Percentiles rank a stretch among this genome's conserved stretches.
These are phyloP conservation scores for Aureobasidium sp. DNA, from an alignment of 2,329 filamentous ascomycete species.

Conservation along the genomic window DNA sequence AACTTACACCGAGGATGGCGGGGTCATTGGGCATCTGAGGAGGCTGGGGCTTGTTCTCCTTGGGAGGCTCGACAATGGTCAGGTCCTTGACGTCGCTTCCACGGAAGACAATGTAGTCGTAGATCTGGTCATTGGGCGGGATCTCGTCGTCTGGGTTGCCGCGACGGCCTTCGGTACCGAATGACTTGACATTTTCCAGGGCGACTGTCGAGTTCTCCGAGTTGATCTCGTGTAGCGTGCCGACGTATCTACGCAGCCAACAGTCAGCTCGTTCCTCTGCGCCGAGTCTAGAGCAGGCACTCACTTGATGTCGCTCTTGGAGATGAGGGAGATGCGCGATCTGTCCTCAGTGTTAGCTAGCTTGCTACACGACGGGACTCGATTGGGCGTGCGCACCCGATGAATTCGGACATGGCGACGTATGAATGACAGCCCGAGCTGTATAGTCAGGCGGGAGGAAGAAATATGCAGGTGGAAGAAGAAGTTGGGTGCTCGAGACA, in stretches of 20 bases:
- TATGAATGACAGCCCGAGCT: constrained; percentile 6
- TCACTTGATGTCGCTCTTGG: constrained; percentile 93
- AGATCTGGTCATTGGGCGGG: constrained; percentile 73
- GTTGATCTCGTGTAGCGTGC: constrained; percentile 94
- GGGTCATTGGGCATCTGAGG: constrained; percentile 85
- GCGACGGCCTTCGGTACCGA: constrained; percentile 85
- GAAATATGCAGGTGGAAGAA: constrained; percentile 7
- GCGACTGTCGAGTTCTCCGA: constrained; percentile 95
- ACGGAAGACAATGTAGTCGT: constrained; percentile 97
- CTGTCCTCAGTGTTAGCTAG: constrained; percentile 35
- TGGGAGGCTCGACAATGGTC: constrained; percentile 76
- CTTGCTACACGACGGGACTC: constrained; percentile 33
- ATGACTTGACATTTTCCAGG: constrained; percentile 90
- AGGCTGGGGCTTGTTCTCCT: constrained; percentile 62
- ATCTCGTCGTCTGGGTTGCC: constrained; percentile 73
- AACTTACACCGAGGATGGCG: constrained; percentile 92
- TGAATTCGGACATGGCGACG: constrained; percentile 49
- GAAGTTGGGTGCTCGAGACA: neutral
- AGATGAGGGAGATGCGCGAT: constrained; percentile 92
- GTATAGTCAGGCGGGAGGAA: neutral
- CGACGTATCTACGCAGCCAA: constrained; percentile 66
- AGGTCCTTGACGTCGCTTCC: constrained; percentile 98
- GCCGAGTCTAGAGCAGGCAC: constrained; percentile 25
- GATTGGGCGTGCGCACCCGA: constrained; percentile 42
- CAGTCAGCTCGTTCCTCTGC: neutral